Percentiles rank a stretch among this genome's conserved stretches.
phyloP scores from a whole-genome alignment of 1,284 basidiomycete species.

The Malassezia sympodialis region DNA sequence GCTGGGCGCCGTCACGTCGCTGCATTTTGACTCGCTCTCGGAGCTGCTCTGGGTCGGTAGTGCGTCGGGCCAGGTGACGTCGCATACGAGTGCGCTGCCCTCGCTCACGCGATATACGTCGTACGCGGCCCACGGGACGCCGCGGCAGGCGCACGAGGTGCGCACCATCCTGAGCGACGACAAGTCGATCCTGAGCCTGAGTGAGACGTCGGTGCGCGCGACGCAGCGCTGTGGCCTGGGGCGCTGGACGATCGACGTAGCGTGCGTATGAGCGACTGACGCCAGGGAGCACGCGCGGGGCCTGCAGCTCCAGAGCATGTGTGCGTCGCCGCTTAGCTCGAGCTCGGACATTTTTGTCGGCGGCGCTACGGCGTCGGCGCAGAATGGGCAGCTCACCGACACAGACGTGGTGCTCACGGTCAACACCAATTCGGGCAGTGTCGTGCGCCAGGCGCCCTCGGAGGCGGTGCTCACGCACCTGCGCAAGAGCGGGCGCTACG shows the following conservation, averaged over 20 bases:
- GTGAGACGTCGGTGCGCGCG: constrained; percentile 47
- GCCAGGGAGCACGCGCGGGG: constrained; percentile 15
- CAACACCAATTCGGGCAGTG: constrained; percentile 33
- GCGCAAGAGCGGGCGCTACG: constrained; percentile 27
- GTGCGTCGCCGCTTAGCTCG: constrained; percentile 31
- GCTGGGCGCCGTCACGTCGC: constrained; percentile 30
- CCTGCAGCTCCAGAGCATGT: constrained; percentile 37
- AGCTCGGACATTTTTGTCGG: constrained; percentile 40
- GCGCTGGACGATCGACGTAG: constrained; percentile 38
- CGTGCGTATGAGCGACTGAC: constrained; percentile 5
- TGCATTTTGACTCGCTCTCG: constrained; percentile 78
- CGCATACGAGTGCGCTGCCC: constrained; percentile 50
- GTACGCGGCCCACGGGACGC: constrained; percentile 52
- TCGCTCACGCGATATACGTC: constrained; percentile 56
- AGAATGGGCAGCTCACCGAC: constrained; percentile 21
- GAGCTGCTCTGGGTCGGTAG: constrained; percentile 81
- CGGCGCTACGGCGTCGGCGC: constrained; percentile 26
- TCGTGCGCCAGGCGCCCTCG: constrained; percentile 31
- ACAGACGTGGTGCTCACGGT: constrained; percentile 32
- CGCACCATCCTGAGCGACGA: constrained; percentile 47
- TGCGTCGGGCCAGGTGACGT: constrained; percentile 62
- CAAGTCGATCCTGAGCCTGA: constrained; percentile 45
- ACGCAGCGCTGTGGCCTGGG: constrained; percentile 48
- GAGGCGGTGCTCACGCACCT: constrained; percentile 39
- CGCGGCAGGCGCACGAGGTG: constrained; percentile 52